phyloP scores from a whole-genome alignment of 805 yeast species.

The Scheffersomyces ergatensis region DNA sequence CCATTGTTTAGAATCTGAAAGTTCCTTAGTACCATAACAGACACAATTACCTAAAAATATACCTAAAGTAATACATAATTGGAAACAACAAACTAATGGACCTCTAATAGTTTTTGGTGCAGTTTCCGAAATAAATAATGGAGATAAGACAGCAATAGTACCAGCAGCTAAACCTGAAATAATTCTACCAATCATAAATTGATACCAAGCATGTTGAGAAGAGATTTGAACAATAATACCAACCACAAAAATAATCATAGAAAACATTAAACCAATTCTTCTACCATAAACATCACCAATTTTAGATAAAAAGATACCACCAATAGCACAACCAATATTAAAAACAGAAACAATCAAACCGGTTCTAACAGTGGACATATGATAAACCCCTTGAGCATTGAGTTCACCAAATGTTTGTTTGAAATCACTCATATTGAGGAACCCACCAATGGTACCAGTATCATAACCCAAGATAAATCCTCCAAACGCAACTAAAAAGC shows the following conservation, averaged over 20 bases:
- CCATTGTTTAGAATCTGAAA: constrained; percentile 55
- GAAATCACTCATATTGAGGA: constrained; percentile 60
- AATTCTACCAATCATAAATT: constrained; percentile 61
- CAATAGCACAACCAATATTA: constrained; percentile 70
- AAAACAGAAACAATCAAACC: constrained; percentile 56
- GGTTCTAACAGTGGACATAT: constrained; percentile 43
- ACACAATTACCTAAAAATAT: constrained; percentile 68
- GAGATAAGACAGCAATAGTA: constrained; percentile 65
- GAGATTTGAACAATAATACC: constrained; percentile 63
- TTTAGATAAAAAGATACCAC: constrained; percentile 59
- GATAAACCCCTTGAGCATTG: constrained; percentile 34
- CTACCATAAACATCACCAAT: constrained; percentile 61
- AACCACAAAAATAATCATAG: constrained; percentile 55
- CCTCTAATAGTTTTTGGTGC: constrained; percentile 73
- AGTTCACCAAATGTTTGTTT: constrained; percentile 48
- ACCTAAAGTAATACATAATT: constrained; percentile 68
- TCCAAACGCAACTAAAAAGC: constrained; percentile 65
- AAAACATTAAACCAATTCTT: constrained; percentile 50
- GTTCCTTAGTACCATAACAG: constrained; percentile 57
- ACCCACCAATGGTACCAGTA: constrained; percentile 75
- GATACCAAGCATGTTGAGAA: constrained; percentile 56
- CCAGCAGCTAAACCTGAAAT: constrained; percentile 80
- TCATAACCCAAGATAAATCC: constrained; percentile 78
- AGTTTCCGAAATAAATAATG: constrained; percentile 64
- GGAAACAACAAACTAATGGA: constrained; percentile 65